These are phyloP conservation scores for Aphanomyces invadans DNA, from an alignment of 352 stramenopile genomes.

Conservation along the genomic window DNA sequence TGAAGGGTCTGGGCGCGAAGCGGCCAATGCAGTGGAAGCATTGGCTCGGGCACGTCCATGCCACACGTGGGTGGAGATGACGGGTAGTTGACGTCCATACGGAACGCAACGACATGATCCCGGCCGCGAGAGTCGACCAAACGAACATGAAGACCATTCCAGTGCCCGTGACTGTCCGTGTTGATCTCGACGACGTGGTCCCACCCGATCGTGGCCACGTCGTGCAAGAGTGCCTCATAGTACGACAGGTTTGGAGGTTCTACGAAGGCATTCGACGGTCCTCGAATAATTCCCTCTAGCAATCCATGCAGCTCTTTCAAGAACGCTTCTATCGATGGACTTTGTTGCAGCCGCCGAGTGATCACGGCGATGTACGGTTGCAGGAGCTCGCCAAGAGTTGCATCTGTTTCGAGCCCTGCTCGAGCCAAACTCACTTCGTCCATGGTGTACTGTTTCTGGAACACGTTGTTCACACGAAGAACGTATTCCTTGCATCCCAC, in stretches of 20 bases:
- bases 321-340: constrained; percentile 9
- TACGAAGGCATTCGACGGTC: background rate
- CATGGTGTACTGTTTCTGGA: background rate
- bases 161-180: constrained; percentile 14
- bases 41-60: constrained; percentile 14
- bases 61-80: constrained; percentile 5
- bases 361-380: constrained; percentile 2
- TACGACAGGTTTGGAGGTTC: constrained; percentile 1
- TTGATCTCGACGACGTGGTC: constrained; percentile 20
- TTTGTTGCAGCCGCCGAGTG: constrained; percentile 11
- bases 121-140: constrained; percentile 1
- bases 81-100: constrained; percentile 19
- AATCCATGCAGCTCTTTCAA: constrained; percentile 10
- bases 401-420: constrained; percentile 9
- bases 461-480: background rate
- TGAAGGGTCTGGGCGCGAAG: background rate
- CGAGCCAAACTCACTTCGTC: background rate
- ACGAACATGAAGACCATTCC: constrained; percentile 19
- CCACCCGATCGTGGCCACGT: constrained; percentile 11
- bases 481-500: background rate
- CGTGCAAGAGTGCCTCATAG: constrained; percentile 16
- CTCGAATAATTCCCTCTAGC: background rate
- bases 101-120: constrained; percentile 18
- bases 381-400: background rate
- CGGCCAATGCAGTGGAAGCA: constrained; percentile 14